Percentiles rank a stretch among this genome's conserved stretches.
Conservation (phyloP, 352 stramenopile species). For the Phytophthora cajani region DNA sequence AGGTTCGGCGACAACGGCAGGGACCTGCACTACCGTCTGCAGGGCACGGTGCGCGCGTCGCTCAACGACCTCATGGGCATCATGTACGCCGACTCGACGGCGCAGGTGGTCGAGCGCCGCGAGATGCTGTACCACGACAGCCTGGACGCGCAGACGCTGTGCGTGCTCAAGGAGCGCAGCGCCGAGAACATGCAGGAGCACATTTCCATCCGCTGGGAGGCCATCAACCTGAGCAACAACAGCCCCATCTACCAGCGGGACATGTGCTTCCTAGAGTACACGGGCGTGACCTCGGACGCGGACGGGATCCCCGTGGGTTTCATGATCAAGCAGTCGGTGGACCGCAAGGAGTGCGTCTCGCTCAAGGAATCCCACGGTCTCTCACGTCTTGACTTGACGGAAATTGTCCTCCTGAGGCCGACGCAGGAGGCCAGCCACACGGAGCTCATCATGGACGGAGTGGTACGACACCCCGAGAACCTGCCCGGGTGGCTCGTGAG, state of each 20-base stretch:
- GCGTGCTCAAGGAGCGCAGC: slow-evolving; percentile 56
- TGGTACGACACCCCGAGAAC: slow-evolving; percentile 45
- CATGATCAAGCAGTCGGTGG: slow-evolving; percentile 63
- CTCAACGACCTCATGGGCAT: slow-evolving; percentile 70
- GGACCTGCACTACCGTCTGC: slow-evolving; percentile 60
- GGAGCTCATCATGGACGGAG: slow-evolving; percentile 60
- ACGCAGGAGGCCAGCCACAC: slow-evolving; percentile 55
- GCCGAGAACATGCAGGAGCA: slow-evolving; percentile 60
- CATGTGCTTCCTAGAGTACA: slow-evolving; percentile 79
- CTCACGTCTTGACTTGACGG: slow-evolving; percentile 51
- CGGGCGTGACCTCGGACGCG: slow-evolving; percentile 62
- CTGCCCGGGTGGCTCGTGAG: slow-evolving; percentile 49
- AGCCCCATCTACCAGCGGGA: slow-evolving; percentile 62
- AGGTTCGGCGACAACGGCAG: slow-evolving; percentile 48
- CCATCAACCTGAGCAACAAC: slow-evolving; percentile 59
- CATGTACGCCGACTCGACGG: slow-evolving; percentile 61
- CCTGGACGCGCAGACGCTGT: slow-evolving; percentile 68
- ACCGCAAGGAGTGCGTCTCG: slow-evolving; percentile 60
- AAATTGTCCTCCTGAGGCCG: slow-evolving; percentile 58
- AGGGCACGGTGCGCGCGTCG: slow-evolving; percentile 59
- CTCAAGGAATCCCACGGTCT: slow-evolving; percentile 74
- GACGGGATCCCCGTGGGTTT: slow-evolving; percentile 67
- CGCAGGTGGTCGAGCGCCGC: slow-evolving; percentile 50
- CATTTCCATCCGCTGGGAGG: slow-evolving; percentile 77
- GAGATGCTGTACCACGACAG: slow-evolving; percentile 63